Conservation (phyloP, 495 filamentous ascomycete species). For the Podospora pseudocomata region DNA sequence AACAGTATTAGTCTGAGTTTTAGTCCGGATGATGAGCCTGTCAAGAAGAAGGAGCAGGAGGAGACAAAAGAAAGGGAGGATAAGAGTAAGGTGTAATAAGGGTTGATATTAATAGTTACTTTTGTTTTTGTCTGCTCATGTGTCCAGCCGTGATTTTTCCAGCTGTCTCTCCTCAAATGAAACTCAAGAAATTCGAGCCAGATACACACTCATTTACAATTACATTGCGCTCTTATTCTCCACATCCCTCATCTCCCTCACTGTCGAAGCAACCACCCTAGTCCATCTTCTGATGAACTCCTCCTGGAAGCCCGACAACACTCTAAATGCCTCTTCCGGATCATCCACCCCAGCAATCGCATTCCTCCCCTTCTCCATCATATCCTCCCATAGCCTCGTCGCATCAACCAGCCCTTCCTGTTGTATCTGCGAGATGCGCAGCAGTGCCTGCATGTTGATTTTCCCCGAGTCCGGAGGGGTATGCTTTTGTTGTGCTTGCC, state of each 20-base stretch:
- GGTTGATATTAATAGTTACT: neutral
- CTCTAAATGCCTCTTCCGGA: slow-evolving; percentile 9
- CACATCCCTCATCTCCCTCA: slow-evolving; percentile 19
- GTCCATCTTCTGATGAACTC: slow-evolving; percentile 20
- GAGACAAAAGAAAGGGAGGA: slow-evolving; percentile 20
- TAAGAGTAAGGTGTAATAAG: slow-evolving; percentile 21
- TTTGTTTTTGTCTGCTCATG: neutral
- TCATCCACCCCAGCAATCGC: slow-evolving; percentile 15
- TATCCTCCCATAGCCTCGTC: slow-evolving; percentile 26
- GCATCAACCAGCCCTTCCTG: slow-evolving; percentile 24
- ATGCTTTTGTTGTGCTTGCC: neutral
- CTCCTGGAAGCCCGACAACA: slow-evolving; percentile 15
- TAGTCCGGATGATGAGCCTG: slow-evolving; percentile 50
- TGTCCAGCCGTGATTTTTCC: neutral
- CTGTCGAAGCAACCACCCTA: slow-evolving; percentile 7
- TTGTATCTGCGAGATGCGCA: slow-evolving; percentile 10
- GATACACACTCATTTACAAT: neutral
- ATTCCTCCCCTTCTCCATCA: slow-evolving; percentile 20
- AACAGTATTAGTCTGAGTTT: slow-evolving; percentile 93
- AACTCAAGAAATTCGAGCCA: neutral
- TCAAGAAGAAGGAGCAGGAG: slow-evolving; percentile 38
- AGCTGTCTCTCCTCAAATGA: neutral
- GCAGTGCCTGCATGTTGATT: slow-evolving; percentile 1
- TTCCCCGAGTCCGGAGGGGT: neutral
- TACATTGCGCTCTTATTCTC: neutral